A percentile compares a stretch with the other conserved stretches of the same genome.
phyloP scores from a whole-genome alignment of 2,329 filamentous ascomycete species.

The Helotiales sp. region DNA sequence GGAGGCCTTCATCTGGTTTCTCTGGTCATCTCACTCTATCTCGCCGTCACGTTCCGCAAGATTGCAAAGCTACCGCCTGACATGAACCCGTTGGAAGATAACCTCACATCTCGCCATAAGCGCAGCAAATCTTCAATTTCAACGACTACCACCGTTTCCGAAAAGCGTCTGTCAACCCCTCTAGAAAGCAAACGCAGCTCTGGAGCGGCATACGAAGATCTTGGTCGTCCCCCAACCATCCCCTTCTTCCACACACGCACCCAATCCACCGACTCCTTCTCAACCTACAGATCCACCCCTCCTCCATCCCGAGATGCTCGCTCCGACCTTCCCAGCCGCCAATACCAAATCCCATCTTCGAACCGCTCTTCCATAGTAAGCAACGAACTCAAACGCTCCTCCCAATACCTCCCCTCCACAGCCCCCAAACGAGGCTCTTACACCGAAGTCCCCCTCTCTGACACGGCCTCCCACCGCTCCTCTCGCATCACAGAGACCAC shows the following conservation, averaged over 20 bases:
- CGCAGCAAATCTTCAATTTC: slow-evolving; percentile 59
- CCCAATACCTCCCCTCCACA: slow-evolving; percentile 29
- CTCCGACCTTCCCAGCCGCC: slow-evolving; percentile 53
- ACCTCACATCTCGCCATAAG: slow-evolving; percentile 81
- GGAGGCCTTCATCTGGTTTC: slow-evolving; percentile 71
- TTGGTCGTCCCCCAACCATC: slow-evolving; percentile 55
- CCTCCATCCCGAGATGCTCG: slow-evolving; percentile 54
- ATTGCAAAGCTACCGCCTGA: slow-evolving; percentile 84
- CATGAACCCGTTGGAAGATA: slow-evolving; percentile 90
- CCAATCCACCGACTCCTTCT: slow-evolving; percentile 58
- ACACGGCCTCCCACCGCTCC: slow-evolving; percentile 7
- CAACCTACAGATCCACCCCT: slow-evolving; percentile 51
- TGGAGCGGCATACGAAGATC: slow-evolving; percentile 44
- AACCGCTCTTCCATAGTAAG: slow-evolving; percentile 44
- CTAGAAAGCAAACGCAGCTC: slow-evolving; percentile 45
- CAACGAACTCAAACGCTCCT: slow-evolving; percentile 47
- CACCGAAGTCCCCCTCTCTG: slow-evolving; percentile 41
- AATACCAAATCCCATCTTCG: slow-evolving; percentile 53
- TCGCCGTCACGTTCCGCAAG: slow-evolving; percentile 77
- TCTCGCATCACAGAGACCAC: slow-evolving; percentile 12
- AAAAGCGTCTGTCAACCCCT: slow-evolving; percentile 60
- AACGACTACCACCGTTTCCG: slow-evolving; percentile 41
- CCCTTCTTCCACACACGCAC: slow-evolving; percentile 80
- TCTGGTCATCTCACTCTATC: slow-evolving; percentile 69
- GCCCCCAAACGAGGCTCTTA: slow-evolving; percentile 46